These are phyloP conservation scores for Mycena leptocephala DNA, from an alignment of 768 basidiomycete genomes.

Conservation along the genomic window DNA sequence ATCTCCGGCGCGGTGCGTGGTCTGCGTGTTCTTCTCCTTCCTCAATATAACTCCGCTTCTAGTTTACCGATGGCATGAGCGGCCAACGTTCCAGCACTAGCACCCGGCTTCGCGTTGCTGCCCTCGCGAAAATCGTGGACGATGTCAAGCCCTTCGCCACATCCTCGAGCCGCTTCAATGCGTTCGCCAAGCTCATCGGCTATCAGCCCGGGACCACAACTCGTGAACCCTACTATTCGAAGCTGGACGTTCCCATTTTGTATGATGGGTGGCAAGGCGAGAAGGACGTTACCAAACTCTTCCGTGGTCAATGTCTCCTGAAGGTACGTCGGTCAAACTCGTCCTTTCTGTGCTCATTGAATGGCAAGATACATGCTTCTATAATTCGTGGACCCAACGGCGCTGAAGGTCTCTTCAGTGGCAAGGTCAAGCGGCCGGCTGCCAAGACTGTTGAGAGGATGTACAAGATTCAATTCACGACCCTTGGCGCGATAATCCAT, in stretches of 20 bases:
- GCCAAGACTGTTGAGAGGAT: background rate
- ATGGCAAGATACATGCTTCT: background rate
- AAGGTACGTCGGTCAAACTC: background rate
- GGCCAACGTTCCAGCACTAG: background rate
- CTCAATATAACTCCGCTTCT: background rate
- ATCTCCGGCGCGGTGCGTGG: slow-evolving; percentile 1
- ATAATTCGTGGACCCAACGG: slow-evolving; percentile 13
- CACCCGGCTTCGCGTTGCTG: background rate
- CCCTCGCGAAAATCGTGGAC: background rate
- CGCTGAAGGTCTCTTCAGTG: background rate
- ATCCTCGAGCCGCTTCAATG: background rate
- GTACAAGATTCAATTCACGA: background rate
- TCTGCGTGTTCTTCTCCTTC: background rate
- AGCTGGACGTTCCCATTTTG: background rate
- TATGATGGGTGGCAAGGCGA: background rate
- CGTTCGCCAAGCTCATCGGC: too few relatives aligned
- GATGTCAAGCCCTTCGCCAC: background rate
- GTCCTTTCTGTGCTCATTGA: background rate
- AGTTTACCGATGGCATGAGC: slow-evolving; percentile 1
- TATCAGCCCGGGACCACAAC: too few relatives aligned
- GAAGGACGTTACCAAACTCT: too few relatives aligned
- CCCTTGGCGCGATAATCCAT: background rate
- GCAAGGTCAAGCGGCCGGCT: background rate
- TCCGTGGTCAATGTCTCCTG: too few relatives aligned
- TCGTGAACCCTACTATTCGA: background rate